phyloP scores from a whole-genome alignment of 331 rosid species.

The Quercus lobata region DNA sequence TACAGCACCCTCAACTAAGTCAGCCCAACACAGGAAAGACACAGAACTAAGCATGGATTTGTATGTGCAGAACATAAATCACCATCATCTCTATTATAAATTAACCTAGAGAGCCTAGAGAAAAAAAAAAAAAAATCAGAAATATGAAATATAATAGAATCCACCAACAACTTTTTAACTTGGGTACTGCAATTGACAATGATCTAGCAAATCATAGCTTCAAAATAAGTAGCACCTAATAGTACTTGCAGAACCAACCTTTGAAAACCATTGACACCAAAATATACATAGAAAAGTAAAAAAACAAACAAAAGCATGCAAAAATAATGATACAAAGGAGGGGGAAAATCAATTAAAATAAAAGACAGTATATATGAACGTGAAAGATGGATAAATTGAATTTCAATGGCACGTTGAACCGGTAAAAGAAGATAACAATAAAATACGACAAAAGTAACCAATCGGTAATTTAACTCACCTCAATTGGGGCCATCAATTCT shows the following conservation, averaged over 20 bases:
- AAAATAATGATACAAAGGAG: too few relatives aligned
- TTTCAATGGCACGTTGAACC: conserved; percentile 22
- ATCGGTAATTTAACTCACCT: conserved; percentile 57
- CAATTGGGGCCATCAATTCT: conserved; percentile 92
- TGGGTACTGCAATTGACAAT: conserved; percentile 1
- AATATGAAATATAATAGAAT: not conserved
- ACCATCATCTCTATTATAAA: not conserved
- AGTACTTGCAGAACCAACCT: conserved; percentile 9
- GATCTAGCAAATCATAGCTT: conserved; percentile 13
- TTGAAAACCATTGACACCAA: conserved; percentile 12
- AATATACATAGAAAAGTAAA: not conserved
- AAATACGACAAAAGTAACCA: conserved; percentile 10
- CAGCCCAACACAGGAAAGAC: not conserved
- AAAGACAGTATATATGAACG: not conserved
- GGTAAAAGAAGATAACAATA: conserved; percentile 17
- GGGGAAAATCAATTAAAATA: not conserved
- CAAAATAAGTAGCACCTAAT: conserved; percentile 12
- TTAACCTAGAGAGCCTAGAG: not conserved
- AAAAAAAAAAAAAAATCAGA: not conserved
- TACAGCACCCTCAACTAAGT: not conserved
- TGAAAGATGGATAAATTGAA: not conserved
- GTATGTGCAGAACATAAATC: not conserved
- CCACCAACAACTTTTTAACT: not conserved
- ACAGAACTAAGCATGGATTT: too few relatives aligned
- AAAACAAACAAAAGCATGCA: not conserved